These are phyloP conservation scores for Priceomyces melissophilus DNA, from an alignment of 805 yeast genomes.

Conservation along the genomic window DNA sequence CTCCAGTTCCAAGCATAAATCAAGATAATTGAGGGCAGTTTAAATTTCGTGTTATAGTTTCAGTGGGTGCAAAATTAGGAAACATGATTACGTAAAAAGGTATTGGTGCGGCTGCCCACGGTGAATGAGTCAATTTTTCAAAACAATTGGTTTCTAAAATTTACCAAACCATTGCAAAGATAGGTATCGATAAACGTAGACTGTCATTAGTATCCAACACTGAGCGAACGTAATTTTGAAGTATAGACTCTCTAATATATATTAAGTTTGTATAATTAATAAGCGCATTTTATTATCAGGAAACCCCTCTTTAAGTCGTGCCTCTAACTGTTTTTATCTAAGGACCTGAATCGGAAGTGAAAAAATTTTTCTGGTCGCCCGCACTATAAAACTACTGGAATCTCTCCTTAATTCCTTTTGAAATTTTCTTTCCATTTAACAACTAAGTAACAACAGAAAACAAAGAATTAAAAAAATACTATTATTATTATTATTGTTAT, in stretches of 20 bases:
- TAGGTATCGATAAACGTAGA: too few relatives aligned
- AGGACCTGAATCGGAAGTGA: slow-evolving; percentile 1
- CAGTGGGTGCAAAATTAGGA: too few relatives aligned
- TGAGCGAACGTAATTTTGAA: too few relatives aligned
- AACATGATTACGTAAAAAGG: too few relatives aligned
- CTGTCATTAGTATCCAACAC: too few relatives aligned
- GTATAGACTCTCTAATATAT: too few relatives aligned
- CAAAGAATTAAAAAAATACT: not conserved
- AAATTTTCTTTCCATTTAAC: not conserved
- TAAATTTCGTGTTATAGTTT: not conserved
- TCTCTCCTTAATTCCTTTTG: not conserved
- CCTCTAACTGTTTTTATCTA: too few relatives aligned
- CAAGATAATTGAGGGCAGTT: not conserved
- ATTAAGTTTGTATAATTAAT: too few relatives aligned
- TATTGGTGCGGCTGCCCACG: not conserved
- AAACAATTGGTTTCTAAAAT: too few relatives aligned
- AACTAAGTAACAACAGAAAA: slow-evolving; percentile 1
- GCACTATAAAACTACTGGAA: slow-evolving; percentile 1
- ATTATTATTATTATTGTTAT: not conserved
- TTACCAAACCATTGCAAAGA: too few relatives aligned
- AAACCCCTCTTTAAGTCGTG: too few relatives aligned
- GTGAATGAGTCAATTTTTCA: not conserved
- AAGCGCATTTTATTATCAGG: too few relatives aligned
- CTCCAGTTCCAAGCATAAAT: slow-evolving; percentile 1
- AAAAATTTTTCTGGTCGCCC: slow-evolving; percentile 1